Base-by-base conservation (phyloP, 306 rosid genomes). In the Dalbergia cochinchinensis region DNA sequence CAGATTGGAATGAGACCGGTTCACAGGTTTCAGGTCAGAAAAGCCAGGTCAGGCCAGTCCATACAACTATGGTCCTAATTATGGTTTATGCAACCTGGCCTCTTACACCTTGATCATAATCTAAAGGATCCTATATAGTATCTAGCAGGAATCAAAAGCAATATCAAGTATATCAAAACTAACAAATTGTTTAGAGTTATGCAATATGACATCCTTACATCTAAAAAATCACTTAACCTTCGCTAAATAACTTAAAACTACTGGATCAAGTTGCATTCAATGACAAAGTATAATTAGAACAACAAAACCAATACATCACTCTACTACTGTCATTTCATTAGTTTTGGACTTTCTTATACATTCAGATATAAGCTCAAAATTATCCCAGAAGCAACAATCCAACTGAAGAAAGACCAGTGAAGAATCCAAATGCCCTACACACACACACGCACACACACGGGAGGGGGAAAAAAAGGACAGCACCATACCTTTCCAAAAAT, bases 401-500 rank as follows among this genome's bases (percentile, higher is more conserved):
- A 33, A 20, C 51, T 47, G 10, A 78, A 67, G 59, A 39, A 61
- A 42, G 15, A 80, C 6, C 51, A 11, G 33, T 42, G 14, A 51
- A 51, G 26, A 15, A 80, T 59, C 39, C 31, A 71, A 41, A 54
- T 48, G 0, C 55, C 14, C 47, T 42, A 34, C 77, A 39, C 37
- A 81, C 31, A 26, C 31, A 20, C 22, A 20, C n/a, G 26, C 26
- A 1, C 26, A 22, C 26, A 0, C 26, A 22, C 26, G 1, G 31
- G 2, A 26, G 3, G 2, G 3, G 2, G 2, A 26, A 26, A 26
- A 1, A 74, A 51, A n/a, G 67, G 20, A 12, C 65, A 62, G 6
- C 13, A 55, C 3, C 41, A 58, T 84, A 93, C 96, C 97, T 94
- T 94, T 33, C 82, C 89, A 66, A 94, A 94, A 42, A 94, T 90